Evolutionary conservation across 257 asterid species (phyloP).

Genomic region (Gynochthodes officinalis): DNA sequence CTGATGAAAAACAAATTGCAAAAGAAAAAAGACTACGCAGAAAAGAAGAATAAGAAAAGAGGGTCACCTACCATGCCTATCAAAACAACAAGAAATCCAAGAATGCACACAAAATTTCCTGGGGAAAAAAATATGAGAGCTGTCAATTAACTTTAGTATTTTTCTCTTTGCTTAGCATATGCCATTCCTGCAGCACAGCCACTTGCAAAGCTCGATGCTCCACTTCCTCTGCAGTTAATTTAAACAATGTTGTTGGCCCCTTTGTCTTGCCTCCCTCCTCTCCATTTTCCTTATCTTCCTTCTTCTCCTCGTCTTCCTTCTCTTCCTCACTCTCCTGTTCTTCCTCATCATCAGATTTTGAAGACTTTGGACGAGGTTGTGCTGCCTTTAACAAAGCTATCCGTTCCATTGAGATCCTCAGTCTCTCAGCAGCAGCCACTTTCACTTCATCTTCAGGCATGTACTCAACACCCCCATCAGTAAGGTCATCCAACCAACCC

Average conservation of each 20-base stretch:
- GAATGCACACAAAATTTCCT: conserved; percentile 3
- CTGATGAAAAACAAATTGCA: background rate
- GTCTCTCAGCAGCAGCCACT: conserved; percentile 70
- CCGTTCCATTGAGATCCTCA: conserved; percentile 76
- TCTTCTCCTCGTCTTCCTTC: conserved; percentile 28
- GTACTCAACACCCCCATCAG: conserved; percentile 77
- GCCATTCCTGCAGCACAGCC: conserved; percentile 86
- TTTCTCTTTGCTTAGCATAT: conserved; percentile 69
- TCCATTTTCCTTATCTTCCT: conserved; percentile 27
- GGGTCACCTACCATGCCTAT: background rate
- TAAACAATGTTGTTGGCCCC: conserved; percentile 60
- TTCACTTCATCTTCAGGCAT: conserved; percentile 94
- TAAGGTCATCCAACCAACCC: conserved; percentile 91
- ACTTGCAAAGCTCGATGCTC: conserved; percentile 88
- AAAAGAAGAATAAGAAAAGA: background rate
- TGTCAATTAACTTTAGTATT: conserved; percentile 43
- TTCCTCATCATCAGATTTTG: conserved; percentile 46
- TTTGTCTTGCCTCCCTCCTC: conserved; percentile 47
- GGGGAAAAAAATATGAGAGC: background rate
- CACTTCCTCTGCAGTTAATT: conserved; percentile 71
- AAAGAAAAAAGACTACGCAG: background rate
- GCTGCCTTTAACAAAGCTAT: conserved; percentile 84
- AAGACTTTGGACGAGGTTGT: conserved; percentile 54
- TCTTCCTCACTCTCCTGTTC: conserved; percentile 39
- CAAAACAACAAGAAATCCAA: background rate